phyloP scores from a whole-genome alignment of 306 rosid species.

The Vigna hirtella region DNA sequence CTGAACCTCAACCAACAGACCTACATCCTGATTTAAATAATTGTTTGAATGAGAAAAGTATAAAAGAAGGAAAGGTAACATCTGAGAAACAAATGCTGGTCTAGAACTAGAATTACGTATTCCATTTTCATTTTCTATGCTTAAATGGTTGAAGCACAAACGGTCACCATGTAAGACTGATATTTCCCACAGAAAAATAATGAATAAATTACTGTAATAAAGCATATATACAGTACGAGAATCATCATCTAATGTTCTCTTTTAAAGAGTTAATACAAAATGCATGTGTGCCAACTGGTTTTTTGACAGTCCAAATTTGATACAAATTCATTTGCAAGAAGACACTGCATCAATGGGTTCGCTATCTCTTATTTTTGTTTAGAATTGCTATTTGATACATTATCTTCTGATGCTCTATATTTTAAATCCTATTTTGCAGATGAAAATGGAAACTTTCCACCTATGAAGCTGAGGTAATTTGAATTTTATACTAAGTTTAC shows the following conservation, averaged over 20 bases:
- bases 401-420: slow-evolving; percentile 32
- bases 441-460: slow-evolving; percentile 66
- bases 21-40: neutral
- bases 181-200: neutral
- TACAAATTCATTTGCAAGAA: neutral
- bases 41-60: neutral
- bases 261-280: neutral
- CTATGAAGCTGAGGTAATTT: slow-evolving; percentile 55
- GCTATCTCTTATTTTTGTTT: neutral
- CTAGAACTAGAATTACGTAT: neutral
- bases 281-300: slow-evolving; percentile 1
- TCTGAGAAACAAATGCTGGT: neutral
- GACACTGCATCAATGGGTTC: neutral
- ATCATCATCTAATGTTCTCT: neutral
- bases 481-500: slow-evolving; percentile 24
- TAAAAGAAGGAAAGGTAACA: neutral
- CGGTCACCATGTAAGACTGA: neutral
- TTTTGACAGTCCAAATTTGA: slow-evolving; percentile 2
- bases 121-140: neutral
- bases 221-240: neutral
- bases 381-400: neutral
- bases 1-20: no score
- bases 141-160: neutral
- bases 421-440: slow-evolving; percentile 57
- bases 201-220: neutral